Evolutionary conservation across 176 grass and related monocot genomes (phyloP).

Genomic region (Puccinellia tenuiflora): DNA sequence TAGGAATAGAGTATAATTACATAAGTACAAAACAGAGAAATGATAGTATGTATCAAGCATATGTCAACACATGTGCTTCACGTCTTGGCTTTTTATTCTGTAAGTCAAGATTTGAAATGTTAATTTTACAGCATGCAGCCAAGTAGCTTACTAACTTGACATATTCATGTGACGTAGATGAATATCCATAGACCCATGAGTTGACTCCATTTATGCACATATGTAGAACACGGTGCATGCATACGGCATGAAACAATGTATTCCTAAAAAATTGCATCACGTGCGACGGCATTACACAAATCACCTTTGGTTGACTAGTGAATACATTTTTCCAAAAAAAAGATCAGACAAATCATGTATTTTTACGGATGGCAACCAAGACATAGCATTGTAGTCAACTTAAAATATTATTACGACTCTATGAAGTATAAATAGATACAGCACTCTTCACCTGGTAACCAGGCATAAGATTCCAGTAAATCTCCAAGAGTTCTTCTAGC

Average conservation of each 20-base stretch:
- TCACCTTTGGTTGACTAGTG: neutral
- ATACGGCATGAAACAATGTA: neutral
- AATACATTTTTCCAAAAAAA: neutral
- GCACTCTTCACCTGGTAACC: constrained; percentile 58
- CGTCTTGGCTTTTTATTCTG: neutral
- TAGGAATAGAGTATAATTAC: constrained; percentile 1
- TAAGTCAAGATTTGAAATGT: neutral
- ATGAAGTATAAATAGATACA: neutral
- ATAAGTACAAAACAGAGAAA: neutral
- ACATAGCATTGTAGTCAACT: neutral
- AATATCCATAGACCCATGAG: constrained; percentile 11
- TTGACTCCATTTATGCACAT: neutral
- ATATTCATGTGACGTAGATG: neutral
- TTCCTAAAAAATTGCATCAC: neutral
- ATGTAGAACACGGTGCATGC: neutral
- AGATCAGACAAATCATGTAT: neutral
- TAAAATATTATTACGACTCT: neutral
- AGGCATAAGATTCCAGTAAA: constrained; percentile 88
- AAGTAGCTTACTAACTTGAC: neutral
- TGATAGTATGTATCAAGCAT: neutral
- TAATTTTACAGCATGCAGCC: constrained; percentile 7
- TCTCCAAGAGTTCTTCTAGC: constrained; percentile 86
- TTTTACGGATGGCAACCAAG: neutral
- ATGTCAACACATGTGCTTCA: neutral
- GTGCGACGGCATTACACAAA: neutral